Base-by-base conservation (phyloP, 768 basidiomycete genomes). In the Polyporus arcularius region DNA sequence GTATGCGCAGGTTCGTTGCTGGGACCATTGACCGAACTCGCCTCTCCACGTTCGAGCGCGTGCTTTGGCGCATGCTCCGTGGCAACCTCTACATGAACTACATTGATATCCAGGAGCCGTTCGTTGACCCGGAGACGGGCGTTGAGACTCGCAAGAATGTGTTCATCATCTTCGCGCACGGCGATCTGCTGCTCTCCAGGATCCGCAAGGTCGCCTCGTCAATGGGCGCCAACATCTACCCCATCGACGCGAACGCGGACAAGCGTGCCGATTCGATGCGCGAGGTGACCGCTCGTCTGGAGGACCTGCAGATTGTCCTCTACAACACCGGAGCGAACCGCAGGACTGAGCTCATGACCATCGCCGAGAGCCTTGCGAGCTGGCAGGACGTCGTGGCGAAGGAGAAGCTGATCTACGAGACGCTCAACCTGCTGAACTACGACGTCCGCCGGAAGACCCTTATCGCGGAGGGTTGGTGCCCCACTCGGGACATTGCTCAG, bases 41-140 rank as follows among this genome's bases (percentile, higher is more conserved):
- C 58, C 82, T 98, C 69, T 85, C 92, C 1, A 96, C 94, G 5
- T 98, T 99, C 55, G 97, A 99, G 76, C 90, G 97, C 16, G 92
- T 99, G 18, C 85, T 98, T 51, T 99, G 97, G 97, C 92, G 97
- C 67, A 93, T 98, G 38, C 83, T 98, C 18, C 89, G 97, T 60
- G 97, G 97, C 52, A 98, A 99, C 73, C 80, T 99, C 21, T 99
- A 96, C 79, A 98, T 99, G 96, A 99, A 98, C 76, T 90, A 94
- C 74, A 92, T 89, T 55, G 96, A 98, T 75, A 98, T 99, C 67
- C 82, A 84, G 41, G 93, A 96, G 66, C 90, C 94, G 6, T 97
- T 98, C 68, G 81, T 94, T 58, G 94, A 98, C 71, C 90, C 95
- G 14, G 82, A 80, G 21, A 92, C 92, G 0, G 90, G 89, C 39